These are phyloP conservation scores for Xylaria sp. DNA, from an alignment of 495 filamentous ascomycete species.

Conservation along the genomic window DNA sequence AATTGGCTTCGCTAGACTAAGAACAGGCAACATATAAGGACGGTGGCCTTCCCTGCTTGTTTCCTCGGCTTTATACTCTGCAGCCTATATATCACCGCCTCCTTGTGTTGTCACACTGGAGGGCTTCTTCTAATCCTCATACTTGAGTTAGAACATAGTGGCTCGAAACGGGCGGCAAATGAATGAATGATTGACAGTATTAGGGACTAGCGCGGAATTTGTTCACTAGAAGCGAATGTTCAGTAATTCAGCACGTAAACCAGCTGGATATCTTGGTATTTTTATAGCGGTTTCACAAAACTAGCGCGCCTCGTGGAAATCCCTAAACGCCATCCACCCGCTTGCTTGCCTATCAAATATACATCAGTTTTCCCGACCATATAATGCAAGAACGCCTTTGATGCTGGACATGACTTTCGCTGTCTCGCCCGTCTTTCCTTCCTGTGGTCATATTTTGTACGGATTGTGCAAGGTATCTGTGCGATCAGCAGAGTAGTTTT, in stretches of 20 bases:
- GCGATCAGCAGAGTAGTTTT: constrained; percentile 30
- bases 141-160: constrained; percentile 10
- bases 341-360: constrained; percentile 22
- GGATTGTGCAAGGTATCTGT: background rate
- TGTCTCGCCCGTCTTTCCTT: background rate
- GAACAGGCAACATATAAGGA: background rate
- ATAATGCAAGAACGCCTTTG: constrained; percentile 23
- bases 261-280: constrained; percentile 2
- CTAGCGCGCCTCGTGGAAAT: constrained; percentile 1
- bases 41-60: background rate
- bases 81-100: background rate
- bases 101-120: background rate
- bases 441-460: background rate
- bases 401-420: background rate
- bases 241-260: constrained; percentile 2
- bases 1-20: constrained; percentile 10
- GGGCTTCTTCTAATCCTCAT: constrained; percentile 7
- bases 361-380: constrained; percentile 22
- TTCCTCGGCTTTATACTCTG: background rate
- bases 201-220: constrained; percentile 20
- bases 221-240: background rate
- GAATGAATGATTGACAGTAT: constrained; percentile 19
- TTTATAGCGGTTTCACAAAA: background rate
- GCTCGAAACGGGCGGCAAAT: background rate
- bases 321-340: constrained; percentile 23